Percentiles rank a stretch among this genome's conserved stretches.
Evolutionary conservation across 495 filamentous ascomycete species (phyloP).

Genomic region (Penicillium dipodomyicola): DNA sequence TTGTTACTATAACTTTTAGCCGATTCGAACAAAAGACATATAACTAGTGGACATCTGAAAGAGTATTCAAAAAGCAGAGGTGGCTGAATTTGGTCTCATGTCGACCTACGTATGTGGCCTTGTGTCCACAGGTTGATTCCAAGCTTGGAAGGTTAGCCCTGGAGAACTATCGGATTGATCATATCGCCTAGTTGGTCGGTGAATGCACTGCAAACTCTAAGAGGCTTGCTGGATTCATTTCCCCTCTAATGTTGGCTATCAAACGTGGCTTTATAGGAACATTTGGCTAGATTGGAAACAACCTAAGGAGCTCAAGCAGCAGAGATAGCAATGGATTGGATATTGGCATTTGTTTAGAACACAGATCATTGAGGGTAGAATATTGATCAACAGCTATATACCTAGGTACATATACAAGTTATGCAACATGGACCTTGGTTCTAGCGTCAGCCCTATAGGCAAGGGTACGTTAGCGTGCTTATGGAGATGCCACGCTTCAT

Average conservation of each 20-base stretch:
- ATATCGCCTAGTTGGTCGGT: not conserved
- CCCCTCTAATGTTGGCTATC: not conserved
- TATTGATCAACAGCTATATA: not conserved
- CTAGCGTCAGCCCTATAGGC: constrained; percentile 28
- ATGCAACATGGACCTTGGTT: constrained; percentile 16
- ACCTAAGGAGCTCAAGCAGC: not conserved
- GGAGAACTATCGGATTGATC: not conserved
- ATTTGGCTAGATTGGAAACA: not conserved
- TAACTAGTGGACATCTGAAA: no score
- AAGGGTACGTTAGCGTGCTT: constrained; percentile 16
- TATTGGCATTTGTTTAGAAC: not conserved
- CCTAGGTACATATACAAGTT: not conserved
- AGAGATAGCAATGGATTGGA: not conserved
- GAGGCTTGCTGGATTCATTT: not conserved
- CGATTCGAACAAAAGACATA: no score
- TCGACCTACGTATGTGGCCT: no score
- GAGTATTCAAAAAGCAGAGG: no score
- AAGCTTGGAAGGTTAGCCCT: no score
- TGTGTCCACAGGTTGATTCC: no score
- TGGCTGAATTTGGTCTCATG: no score
- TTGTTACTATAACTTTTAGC: no score
- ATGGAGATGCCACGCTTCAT: not conserved
- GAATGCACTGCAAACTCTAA: not conserved
- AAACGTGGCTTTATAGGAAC: not conserved
- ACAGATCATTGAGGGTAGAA: not conserved